Evolutionary conservation across 2,329 filamentous ascomycete species (phyloP).

Genomic region (Fusarium concolor): DNA sequence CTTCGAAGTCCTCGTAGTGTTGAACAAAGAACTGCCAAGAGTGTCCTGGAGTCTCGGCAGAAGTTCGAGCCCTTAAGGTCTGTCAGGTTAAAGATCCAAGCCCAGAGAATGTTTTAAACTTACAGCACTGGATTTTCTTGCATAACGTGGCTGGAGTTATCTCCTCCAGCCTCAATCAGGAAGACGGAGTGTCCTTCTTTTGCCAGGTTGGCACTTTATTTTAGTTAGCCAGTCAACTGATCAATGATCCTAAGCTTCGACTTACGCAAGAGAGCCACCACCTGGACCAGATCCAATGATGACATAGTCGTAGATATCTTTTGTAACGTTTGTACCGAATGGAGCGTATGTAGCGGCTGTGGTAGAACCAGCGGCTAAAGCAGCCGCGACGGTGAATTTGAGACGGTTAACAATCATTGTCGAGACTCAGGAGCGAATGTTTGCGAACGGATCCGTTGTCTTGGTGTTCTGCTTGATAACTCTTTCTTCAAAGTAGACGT

Average conservation of each 20-base stretch:
- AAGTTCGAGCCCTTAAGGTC: neutral
- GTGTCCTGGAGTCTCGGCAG: slow-evolving; percentile 1
- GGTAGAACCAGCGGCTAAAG: neutral
- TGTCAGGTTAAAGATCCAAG: accelerated
- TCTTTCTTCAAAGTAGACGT: neutral
- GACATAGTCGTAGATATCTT: slow-evolving; percentile 12
- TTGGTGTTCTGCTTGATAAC: neutral
- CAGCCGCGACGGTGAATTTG: neutral
- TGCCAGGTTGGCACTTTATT: neutral
- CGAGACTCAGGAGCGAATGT: too few species aligned
- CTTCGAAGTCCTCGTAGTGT: slow-evolving; percentile 9
- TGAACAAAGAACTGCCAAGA: slow-evolving; percentile 17
- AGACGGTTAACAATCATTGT: neutral
- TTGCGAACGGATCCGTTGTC: accelerated
- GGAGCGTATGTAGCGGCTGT: neutral
- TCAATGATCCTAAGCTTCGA: too few species aligned
- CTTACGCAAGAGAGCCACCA: slow-evolving; percentile 11
- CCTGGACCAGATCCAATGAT: slow-evolving; percentile 2
- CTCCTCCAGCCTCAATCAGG: slow-evolving; percentile 7
- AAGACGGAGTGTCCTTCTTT: slow-evolving; percentile 13
- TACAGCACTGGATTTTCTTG: neutral
- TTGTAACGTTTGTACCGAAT: too few species aligned
- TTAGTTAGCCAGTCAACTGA: accelerated
- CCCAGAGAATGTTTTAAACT: accelerated
- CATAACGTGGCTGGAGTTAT: neutral